Evolutionary conservation across 306 rosid species (phyloP), one percentile per base, ranked within the genome.

Genomic region (Myrica gale): DNA sequence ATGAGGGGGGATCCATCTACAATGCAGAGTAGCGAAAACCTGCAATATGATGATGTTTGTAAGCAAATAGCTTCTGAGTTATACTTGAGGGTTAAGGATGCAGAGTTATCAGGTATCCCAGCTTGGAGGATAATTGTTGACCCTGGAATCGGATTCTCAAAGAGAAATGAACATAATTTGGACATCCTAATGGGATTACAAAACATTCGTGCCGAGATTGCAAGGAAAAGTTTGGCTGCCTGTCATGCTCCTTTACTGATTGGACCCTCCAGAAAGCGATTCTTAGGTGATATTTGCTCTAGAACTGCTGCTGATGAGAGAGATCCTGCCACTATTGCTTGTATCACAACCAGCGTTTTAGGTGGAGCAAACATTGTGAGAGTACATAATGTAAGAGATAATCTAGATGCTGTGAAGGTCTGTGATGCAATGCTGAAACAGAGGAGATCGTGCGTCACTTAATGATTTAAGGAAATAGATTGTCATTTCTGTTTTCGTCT

Each of bases 81-180:
- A 68, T 85, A 84, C 80, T 82, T 66, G 0, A 68, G 84, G 70
- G 77, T 90, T 54, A 83, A 82, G 80, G 90, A 85, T 69, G 97
- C 97, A 6, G 97, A 95, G 85, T 70, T 81, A 19, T 83, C 84
- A n/a, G 97, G 97, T 50, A 88, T 92, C 66, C 97, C 97, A 7
- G 93, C 93, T 16, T 92, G 97, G 97, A 90, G 97, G 87, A 85
- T 90, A 53, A 87, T 95, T 21, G 45, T 90, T 71, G 97, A 95
- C 76, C 96, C 97, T 5, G 99, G 97, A 71, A 74, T 90, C 70
- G 97, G 97, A 79, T 92, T 95, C 85, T 90, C 97, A 23, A 95
- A 92, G 85, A 90, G 88, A 51, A 83, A 89, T 45, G 92, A 89
- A 83, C 84, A 92, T 68, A 87, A 85, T 77, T 79, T 95, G 82